These are phyloP conservation scores for Fusarium duplospermum DNA, from an alignment of 2,329 filamentous ascomycete genomes.

Conservation along the genomic window DNA sequence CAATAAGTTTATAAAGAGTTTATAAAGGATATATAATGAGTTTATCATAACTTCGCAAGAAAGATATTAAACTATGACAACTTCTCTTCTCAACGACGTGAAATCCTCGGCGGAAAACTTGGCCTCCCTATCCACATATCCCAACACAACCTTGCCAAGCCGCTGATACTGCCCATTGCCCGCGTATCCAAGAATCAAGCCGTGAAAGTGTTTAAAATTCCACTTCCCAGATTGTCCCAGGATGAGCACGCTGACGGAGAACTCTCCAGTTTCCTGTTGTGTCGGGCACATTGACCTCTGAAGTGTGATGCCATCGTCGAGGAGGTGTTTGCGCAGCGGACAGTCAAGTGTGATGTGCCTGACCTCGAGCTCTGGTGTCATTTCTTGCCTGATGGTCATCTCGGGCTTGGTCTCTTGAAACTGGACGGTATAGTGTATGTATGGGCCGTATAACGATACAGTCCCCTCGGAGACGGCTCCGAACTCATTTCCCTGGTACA, in stretches of 20 bases:
- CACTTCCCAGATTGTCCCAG: neutral
- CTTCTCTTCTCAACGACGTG: neutral
- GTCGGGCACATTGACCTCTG: neutral
- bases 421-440: neutral
- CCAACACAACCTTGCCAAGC: neutral
- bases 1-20: neutral
- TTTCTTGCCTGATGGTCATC: neutral
- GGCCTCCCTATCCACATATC: neutral
- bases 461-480: neutral
- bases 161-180: neutral
- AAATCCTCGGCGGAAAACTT: neutral
- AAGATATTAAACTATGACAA: neutral
- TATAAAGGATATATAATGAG: neutral
- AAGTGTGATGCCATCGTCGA: neutral
- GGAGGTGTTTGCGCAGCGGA: neutral
- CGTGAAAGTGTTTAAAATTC: neutral
- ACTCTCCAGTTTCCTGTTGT: neutral
- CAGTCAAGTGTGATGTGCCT: neutral
- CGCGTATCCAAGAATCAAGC: neutral
- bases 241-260: neutral
- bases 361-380: neutral
- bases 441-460: neutral
- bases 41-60: too few relatives aligned
- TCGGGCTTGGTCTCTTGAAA: neutral
- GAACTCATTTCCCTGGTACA: neutral